Percentiles rank a stretch among this genome's conserved stretches.
phyloP scores from a whole-genome alignment of 2,329 filamentous ascomycete genomes.

The Aspergillus pseudoterreus region DNA sequence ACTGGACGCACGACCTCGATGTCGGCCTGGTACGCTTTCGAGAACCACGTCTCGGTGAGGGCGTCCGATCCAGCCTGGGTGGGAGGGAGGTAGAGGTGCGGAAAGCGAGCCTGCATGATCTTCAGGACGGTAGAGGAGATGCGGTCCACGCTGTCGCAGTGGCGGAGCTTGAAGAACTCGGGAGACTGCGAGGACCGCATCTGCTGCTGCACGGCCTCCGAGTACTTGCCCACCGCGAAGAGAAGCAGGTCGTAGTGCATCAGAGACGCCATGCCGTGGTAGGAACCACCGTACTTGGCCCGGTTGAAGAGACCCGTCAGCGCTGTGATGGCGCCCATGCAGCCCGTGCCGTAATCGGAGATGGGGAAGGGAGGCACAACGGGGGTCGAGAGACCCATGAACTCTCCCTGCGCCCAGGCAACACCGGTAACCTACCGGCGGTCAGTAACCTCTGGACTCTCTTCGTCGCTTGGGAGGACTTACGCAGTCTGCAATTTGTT shows the following conservation, averaged over 20 bases:
- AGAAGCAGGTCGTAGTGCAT: conserved; percentile 67
- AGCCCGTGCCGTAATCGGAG: conserved; percentile 66
- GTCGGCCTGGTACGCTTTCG: conserved; percentile 41
- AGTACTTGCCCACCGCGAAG: conserved; percentile 58
- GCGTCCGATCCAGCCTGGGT: conserved; percentile 35
- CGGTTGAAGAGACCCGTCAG: conserved; percentile 61
- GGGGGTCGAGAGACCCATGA: conserved; percentile 37
- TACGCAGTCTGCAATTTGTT: conserved; percentile 66
- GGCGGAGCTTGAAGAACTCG: conserved; percentile 56
- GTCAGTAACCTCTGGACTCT: not conserved
- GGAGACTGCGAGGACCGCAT: conserved; percentile 49
- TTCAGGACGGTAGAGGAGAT: conserved; percentile 59
- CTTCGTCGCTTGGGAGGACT: conserved; percentile 24
- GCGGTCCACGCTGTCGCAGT: conserved; percentile 63
- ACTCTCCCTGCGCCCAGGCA: conserved; percentile 41
- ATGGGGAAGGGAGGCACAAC: conserved; percentile 51
- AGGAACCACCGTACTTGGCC: conserved; percentile 61
- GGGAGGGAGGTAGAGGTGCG: conserved; percentile 49
- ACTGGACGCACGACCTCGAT: conserved; percentile 49
- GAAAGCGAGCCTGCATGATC: conserved; percentile 51
- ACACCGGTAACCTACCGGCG: conserved; percentile 38
- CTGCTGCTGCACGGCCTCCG: conserved; percentile 49
- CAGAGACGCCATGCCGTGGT: conserved; percentile 61
- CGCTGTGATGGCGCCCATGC: conserved; percentile 66
- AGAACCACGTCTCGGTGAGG: conserved; percentile 49